Conservation (phyloP, 306 rosid species). For the Lotus japonicus region DNA sequence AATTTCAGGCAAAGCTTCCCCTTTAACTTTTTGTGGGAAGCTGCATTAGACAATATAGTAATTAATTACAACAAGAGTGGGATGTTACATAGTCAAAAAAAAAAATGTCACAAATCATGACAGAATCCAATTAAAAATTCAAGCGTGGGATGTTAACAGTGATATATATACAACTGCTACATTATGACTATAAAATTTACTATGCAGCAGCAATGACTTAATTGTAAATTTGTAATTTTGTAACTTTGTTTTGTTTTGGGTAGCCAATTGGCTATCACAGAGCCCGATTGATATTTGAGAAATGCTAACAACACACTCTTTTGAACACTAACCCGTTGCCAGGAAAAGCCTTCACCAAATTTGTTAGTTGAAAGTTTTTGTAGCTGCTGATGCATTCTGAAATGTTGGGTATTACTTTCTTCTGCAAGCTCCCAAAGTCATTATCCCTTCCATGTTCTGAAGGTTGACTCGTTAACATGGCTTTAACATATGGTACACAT, state of each 20-base stretch:
- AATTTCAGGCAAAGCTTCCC: conserved; percentile 11
- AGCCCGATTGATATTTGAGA: not conserved
- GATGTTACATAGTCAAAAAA: not conserved
- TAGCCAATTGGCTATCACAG: not conserved
- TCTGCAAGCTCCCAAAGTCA: not conserved
- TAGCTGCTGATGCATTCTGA: not conserved
- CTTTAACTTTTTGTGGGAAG: conserved; percentile 17
- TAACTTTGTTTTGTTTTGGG: not conserved
- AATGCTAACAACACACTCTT: too few species aligned
- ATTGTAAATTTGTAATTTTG: not conserved
- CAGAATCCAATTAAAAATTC: not conserved
- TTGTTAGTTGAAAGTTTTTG: not conserved
- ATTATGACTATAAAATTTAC: not conserved
- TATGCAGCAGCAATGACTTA: not conserved
- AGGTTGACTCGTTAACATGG: conserved; percentile 1
- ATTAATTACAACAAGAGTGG: not conserved
- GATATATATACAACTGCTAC: conserved; percentile 6
- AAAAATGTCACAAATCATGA: not conserved
- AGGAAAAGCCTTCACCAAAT: not conserved
- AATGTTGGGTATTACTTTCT: not conserved
- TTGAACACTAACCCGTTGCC: too few species aligned
- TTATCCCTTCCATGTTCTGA: conserved; percentile 12
- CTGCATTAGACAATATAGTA: conserved; percentile 8
- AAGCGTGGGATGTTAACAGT: not conserved
- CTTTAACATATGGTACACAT: conserved; percentile 7